Evolutionary conservation across 139 green algal species (phyloP), one percentile per base, ranked within the genome.

Genomic region (Tetradesmus obliquus): DNA sequence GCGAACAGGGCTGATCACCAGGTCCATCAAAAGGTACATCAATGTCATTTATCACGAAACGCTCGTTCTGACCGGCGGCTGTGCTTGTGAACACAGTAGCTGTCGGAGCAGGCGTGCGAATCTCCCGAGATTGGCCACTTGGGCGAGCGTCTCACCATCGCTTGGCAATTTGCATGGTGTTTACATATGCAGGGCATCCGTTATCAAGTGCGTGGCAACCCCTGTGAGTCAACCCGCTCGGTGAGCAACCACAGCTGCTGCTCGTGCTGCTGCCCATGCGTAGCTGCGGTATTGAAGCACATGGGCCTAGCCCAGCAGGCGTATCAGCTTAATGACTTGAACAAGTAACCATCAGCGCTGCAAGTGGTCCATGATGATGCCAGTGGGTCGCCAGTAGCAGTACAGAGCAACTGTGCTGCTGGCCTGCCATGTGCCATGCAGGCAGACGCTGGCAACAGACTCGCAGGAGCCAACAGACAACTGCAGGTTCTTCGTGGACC

Each of bases 401-500:
- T 24, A 51, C 80, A 24, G 17, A 7, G 9, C 80, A 62, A 10
- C 51, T 10, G 10, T 62, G 32, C 80, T 85, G 45, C 45, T 84
- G 32, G 22, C 1, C n/a, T 85, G 80, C 10, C 62, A 51, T 13
- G n/a, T 85, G 45, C 13, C n/a, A 51, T 89, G 86, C 86, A 90
- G 86, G 86, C 55, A 57, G 51, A 24, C 32, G 80, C 66, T 71
- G 57, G 32, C 24, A 24, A n/a, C 66, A 55, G 84, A 10, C 54
- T 10, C 58, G 58, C n/a, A 12, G 58, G 20, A 55, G 1, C 19
- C 8, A 7, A 79, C 24, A 24, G 87, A 91, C 55, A 86, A 45
- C 32, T 92, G 88, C 82, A 55, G 60, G 32, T 17, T 90, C 3
- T 92, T 92, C 57, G 55, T 90, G 22, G 90, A 90, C 57, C 83